These are phyloP conservation scores for Botryotinia narcissicola DNA, from an alignment of 2,329 filamentous ascomycete species.

Conservation along the genomic window DNA sequence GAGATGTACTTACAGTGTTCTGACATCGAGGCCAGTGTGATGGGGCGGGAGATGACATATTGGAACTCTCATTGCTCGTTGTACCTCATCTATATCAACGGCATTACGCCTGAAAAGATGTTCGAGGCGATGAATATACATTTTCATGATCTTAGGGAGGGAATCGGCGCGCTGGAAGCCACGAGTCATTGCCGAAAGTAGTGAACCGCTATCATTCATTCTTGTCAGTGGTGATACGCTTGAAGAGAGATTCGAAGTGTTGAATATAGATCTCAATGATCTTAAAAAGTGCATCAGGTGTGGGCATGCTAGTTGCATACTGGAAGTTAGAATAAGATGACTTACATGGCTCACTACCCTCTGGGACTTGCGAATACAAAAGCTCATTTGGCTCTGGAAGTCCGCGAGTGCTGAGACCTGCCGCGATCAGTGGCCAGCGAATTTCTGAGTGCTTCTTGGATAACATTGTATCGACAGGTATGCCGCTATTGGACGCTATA, in stretches of 20 bases:
- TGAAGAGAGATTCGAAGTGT: slow-evolving; percentile 51
- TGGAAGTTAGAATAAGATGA: background rate
- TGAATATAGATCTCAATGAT: slow-evolving; percentile 54
- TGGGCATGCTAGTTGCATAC: background rate
- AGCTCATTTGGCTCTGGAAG: background rate
- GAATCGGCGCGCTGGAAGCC: background rate
- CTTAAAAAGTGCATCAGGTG: slow-evolving; percentile 49
- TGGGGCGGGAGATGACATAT: background rate
- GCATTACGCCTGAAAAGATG: slow-evolving; percentile 42
- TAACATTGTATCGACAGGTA: background rate
- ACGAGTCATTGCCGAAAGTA: background rate
- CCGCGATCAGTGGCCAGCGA: background rate
- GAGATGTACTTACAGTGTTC: background rate
- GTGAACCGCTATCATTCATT: background rate
- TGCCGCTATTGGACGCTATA: background rate
- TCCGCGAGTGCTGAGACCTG: background rate
- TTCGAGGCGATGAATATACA: slow-evolving; percentile 47
- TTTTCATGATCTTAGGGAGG: slow-evolving; percentile 24
- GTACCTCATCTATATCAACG: background rate
- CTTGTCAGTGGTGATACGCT: background rate
- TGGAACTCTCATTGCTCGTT: background rate
- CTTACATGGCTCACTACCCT: background rate
- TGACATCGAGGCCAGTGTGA: background rate
- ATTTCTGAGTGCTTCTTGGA: background rate
- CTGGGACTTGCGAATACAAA: background rate